Evolutionary conservation across 805 yeast genomes (phyloP).

Genomic region (Metschnikowia lochheadii): DNA sequence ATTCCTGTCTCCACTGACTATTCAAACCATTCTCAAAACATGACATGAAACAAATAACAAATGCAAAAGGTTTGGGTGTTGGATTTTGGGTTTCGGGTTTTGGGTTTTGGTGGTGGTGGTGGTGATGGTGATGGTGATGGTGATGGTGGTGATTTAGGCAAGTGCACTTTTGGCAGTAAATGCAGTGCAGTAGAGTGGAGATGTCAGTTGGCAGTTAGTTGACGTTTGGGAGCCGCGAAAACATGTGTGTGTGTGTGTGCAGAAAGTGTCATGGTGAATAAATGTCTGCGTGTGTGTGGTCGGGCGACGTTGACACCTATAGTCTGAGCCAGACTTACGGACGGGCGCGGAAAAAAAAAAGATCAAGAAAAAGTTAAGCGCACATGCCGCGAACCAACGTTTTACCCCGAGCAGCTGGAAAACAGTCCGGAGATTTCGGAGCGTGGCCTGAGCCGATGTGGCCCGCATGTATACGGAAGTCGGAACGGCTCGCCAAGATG

Average conservation of each 20-base stretch:
- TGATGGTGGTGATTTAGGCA: background rate
- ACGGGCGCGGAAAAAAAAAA: background rate
- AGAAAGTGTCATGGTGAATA: background rate
- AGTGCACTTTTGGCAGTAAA: background rate
- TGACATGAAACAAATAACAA: no score
- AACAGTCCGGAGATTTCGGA: constrained; percentile 1
- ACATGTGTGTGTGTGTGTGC: background rate
- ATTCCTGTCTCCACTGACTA: no score
- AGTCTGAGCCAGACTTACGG: background rate
- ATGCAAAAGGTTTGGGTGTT: no score
- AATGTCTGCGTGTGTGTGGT: background rate
- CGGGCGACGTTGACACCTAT: constrained; percentile 1
- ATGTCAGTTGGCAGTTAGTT: no score
- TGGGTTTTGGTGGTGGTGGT: no score
- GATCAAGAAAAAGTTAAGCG: constrained; percentile 3
- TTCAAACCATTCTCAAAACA: no score
- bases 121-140: background rate
- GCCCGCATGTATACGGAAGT: background rate
- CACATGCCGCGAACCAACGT: constrained; percentile 1
- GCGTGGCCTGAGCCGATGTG: background rate
- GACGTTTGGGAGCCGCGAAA: no score
- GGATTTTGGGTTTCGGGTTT: no score
- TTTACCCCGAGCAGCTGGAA: background rate
- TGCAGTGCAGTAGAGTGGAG: no score
- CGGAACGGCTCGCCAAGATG: background rate